Evolutionary conservation across 2,329 filamentous ascomycete genomes (phyloP).

Genomic region (Colletotrichum sp.): DNA sequence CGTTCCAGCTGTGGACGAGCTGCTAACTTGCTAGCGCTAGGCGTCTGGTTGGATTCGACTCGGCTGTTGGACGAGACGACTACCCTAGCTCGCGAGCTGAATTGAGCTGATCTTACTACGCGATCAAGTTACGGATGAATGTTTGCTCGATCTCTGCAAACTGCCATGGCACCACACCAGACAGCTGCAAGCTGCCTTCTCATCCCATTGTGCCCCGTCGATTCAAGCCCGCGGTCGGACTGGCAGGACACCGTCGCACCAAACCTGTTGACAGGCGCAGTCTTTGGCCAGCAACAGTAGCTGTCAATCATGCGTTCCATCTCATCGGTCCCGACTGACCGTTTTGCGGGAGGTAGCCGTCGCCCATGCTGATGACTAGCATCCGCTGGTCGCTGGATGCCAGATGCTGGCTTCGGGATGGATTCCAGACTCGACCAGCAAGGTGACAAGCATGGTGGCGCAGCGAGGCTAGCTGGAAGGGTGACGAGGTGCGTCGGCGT

Average conservation of each 20-base stretch:
- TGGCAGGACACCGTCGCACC: neutral
- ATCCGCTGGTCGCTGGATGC: neutral
- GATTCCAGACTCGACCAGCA: neutral
- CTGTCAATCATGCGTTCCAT: conserved; percentile 8
- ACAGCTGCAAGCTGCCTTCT: conserved; percentile 18
- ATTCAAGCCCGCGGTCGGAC: neutral
- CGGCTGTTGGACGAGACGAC: neutral
- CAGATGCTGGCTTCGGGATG: neutral
- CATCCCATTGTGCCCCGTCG: neutral
- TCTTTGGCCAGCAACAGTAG: neutral
- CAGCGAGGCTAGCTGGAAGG: neutral
- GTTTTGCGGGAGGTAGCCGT: conserved; percentile 4
- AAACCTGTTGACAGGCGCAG: neutral
- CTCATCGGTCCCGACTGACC: conserved; percentile 1
- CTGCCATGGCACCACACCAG: neutral
- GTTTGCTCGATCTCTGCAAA: conserved; percentile 13
- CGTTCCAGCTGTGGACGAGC: neutral
- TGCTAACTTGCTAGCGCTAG: neutral
- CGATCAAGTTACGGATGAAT: neutral
- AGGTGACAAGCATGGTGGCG: neutral
- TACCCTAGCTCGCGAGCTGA: neutral
- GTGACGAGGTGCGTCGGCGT: neutral
- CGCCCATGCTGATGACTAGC: neutral
- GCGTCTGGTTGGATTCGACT: neutral
- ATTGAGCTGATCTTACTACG: neutral